Conservation (phyloP, 2,329 filamentous ascomycete species). For the Talaromyces piceae region DNA sequence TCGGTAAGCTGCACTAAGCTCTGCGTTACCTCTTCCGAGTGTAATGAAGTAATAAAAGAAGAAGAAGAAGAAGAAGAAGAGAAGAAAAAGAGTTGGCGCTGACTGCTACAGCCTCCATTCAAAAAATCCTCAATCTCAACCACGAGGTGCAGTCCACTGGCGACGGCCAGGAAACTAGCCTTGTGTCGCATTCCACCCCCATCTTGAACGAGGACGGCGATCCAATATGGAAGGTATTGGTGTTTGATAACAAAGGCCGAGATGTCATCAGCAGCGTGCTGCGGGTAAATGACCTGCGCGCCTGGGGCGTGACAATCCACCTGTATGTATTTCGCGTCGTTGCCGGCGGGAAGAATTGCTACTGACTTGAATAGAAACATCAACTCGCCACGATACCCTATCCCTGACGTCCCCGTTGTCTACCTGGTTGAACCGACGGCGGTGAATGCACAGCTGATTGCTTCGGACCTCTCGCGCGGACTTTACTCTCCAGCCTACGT, state of each 20-base stretch:
- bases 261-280: constrained; percentile 97
- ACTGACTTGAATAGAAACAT: constrained; percentile 57
- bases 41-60: no score
- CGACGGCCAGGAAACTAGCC: constrained; percentile 51
- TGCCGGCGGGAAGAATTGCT: constrained; percentile 12
- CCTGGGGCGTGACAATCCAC: constrained; percentile 94
- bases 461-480: constrained; percentile 73
- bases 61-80: no score
- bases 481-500: constrained; percentile 92
- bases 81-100: no score
- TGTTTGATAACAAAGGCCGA: constrained; percentile 85
- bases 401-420: constrained; percentile 91
- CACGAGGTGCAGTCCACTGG: constrained; percentile 52
- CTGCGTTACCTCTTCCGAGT: no score
- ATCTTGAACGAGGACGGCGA: constrained; percentile 81
- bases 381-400: constrained; percentile 71
- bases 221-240: constrained; percentile 94
- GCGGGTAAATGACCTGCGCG: constrained; percentile 82
- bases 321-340: constrained; percentile 50
- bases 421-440: constrained; percentile 89
- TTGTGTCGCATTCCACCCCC: constrained; percentile 63
- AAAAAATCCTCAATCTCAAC: constrained; percentile 94
- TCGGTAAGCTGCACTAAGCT: constrained; percentile 46
- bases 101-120: constrained; percentile 67
- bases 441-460: constrained; percentile 74